Evolutionary conservation across 2,329 filamentous ascomycete genomes (phyloP).

Genomic region (Dactylonectria estremocensis): DNA sequence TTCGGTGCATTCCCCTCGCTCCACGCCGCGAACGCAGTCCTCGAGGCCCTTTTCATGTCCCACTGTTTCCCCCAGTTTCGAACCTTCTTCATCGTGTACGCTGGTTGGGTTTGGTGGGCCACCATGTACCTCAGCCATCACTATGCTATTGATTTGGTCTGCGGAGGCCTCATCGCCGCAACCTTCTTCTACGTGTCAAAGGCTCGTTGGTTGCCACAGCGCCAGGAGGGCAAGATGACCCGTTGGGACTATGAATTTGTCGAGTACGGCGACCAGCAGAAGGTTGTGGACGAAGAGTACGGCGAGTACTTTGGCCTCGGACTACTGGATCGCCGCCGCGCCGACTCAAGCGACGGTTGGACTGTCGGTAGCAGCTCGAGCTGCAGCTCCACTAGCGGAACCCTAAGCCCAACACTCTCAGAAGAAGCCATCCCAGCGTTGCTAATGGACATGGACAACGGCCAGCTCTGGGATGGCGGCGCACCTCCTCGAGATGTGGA

Average conservation of each 20-base stretch:
- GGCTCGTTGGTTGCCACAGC: conserved; percentile 83
- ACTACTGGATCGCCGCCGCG: conserved; percentile 59
- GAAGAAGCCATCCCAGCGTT: conserved; percentile 58
- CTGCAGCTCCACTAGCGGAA: conserved; percentile 64
- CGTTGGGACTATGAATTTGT: conserved; percentile 98
- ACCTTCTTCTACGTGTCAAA: conserved; percentile 87
- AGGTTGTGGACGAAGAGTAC: conserved; percentile 62
- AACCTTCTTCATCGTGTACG: conserved; percentile 85
- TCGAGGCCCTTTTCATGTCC: conserved; percentile 94
- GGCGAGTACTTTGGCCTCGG: conserved; percentile 64
- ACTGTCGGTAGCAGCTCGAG: conserved; percentile 88
- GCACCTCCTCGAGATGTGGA: conserved; percentile 59
- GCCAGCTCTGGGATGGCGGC: conserved; percentile 48
- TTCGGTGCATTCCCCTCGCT: conserved; percentile 97
- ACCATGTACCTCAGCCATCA: conserved; percentile 99
- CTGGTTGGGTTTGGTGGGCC: conserved; percentile 96
- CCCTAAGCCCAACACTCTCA: conserved; percentile 65
- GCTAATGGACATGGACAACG: conserved; percentile 56
- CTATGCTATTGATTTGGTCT: conserved; percentile 94
- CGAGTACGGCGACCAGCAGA: conserved; percentile 79
- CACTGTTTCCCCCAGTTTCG: conserved; percentile 90
- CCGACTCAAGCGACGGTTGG: conserved; percentile 86
- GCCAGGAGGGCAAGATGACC: conserved; percentile 87
- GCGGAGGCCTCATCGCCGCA: conserved; percentile 83
- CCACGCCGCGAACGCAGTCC: conserved; percentile 89